Evolutionary conservation across 495 filamentous ascomycete genomes (phyloP).

Genomic region (Astrothelium macrocarpum): DNA sequence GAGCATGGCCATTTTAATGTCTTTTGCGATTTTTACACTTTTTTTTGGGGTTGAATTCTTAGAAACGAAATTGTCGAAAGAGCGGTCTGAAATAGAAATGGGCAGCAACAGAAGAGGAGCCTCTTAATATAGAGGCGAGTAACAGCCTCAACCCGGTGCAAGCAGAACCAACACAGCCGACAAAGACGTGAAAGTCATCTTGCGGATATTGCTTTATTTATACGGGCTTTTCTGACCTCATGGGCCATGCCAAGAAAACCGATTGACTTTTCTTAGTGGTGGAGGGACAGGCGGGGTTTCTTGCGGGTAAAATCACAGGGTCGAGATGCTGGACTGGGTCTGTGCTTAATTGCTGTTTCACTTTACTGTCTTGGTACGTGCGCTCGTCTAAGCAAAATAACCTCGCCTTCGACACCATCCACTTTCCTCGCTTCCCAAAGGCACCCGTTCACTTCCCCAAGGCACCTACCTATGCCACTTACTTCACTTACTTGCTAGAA

Average conservation of each 20-base stretch:
- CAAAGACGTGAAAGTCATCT: background rate
- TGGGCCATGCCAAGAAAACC: background rate
- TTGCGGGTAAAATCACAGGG: conserved; percentile 4
- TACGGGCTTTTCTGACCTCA: background rate
- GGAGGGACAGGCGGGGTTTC: background rate
- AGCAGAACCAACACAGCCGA: background rate
- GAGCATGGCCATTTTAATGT: background rate
- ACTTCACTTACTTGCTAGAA: no score
- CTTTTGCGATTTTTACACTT: no score
- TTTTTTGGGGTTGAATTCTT: no score
- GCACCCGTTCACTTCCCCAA: no score
- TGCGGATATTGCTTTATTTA: background rate
- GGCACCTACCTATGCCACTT: background rate
- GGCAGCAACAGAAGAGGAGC: no score
- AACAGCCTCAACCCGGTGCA: no score
- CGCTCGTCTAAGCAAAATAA: no score
- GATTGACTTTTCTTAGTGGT: background rate
- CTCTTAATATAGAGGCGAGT: no score
- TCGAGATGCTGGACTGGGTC: background rate
- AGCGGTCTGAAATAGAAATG: background rate
- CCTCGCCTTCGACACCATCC: no score
- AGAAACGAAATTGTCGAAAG: background rate
- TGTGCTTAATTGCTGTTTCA: no score
- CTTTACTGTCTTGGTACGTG: no score
- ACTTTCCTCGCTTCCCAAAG: background rate